phyloP scores from a whole-genome alignment of 1,139 yeast genomes.

The Groenewaldozyma sp. region DNA sequence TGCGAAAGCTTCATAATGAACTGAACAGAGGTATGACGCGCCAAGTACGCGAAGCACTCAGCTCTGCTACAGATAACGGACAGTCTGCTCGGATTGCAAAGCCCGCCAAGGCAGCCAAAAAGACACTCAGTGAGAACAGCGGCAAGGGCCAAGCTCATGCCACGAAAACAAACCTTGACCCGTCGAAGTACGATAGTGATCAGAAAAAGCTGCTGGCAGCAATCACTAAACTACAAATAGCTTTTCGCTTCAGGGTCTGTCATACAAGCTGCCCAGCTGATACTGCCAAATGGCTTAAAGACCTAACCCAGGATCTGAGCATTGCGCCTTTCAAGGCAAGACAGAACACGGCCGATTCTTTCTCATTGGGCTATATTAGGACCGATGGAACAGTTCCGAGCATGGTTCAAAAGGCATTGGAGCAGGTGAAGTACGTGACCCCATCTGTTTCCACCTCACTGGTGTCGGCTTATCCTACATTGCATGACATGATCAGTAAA shows the following conservation, averaged over 20 bases:
- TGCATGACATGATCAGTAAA: conserved; percentile 14
- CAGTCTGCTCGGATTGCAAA: too few species aligned
- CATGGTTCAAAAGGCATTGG: conserved; percentile 35
- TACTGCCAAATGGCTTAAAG: conserved; percentile 19
- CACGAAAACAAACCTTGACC: neutral
- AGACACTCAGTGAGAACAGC: neutral
- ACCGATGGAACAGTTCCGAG: conserved; percentile 36
- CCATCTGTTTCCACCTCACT: conserved; percentile 18
- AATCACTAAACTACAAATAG: conserved; percentile 13
- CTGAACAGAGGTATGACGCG: conserved; percentile 14
- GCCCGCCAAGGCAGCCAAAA: neutral
- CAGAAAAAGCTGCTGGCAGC: neutral
- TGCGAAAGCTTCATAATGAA: conserved; percentile 13
- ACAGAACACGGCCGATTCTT: conserved; percentile 22
- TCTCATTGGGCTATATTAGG: conserved; percentile 34
- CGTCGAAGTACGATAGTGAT: neutral
- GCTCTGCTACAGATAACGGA: conserved; percentile 8
- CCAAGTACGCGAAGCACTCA: conserved; percentile 15
- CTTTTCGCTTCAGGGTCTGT: conserved; percentile 13
- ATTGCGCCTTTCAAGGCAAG: conserved; percentile 17
- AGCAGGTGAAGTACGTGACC: conserved; percentile 42
- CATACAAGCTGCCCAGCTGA: conserved; percentile 16
- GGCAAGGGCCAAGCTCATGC: neutral
- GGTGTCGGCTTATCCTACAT: conserved; percentile 14
- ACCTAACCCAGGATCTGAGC: conserved; percentile 17